Evolutionary conservation across 2,329 filamentous ascomycete genomes (phyloP).

Genomic region (Conoideocrella luteorostrata): DNA sequence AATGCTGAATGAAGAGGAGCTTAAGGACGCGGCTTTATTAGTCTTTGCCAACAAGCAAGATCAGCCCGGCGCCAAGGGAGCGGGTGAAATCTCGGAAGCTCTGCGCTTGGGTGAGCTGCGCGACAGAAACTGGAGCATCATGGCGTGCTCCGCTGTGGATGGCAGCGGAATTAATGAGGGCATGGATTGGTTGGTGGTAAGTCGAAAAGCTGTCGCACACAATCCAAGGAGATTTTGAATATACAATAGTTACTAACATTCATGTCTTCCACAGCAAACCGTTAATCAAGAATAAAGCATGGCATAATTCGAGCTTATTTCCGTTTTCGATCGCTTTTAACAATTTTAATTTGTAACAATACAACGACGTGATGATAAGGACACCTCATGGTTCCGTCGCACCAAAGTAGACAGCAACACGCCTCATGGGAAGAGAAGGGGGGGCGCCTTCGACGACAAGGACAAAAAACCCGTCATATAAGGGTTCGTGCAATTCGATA

Average conservation of each 20-base stretch:
- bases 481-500: too few species aligned
- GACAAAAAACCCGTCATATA: too few species aligned
- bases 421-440: slow-evolving; percentile 13
- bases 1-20: slow-evolving; percentile 96
- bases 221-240: neutral
- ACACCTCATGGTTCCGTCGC: slow-evolving; percentile 14
- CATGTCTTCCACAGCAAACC: slow-evolving; percentile 26
- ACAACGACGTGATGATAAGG: slow-evolving; percentile 22
- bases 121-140: slow-evolving; percentile 98
- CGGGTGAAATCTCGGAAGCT: slow-evolving; percentile 93
- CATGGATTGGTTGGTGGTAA: slow-evolving; percentile 97
- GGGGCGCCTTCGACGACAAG: neutral
- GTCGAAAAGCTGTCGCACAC: slow-evolving; percentile 20
- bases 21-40: slow-evolving; percentile 83
- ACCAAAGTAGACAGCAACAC: slow-evolving; percentile 19
- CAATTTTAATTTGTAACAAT: slow-evolving; percentile 23
- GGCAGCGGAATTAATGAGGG: slow-evolving; percentile 91
- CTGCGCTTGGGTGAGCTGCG: slow-evolving; percentile 83
- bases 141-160: slow-evolving; percentile 94
- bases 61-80: slow-evolving; percentile 92
- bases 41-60: slow-evolving; percentile 99
- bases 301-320: slow-evolving; percentile 1
- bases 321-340: slow-evolving; percentile 1
- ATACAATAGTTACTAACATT: neutral
- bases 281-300: slow-evolving; percentile 26